Evolutionary conservation across 139 green algal species (phyloP), one percentile per base, ranked within the genome.

Genomic region (Prasinococcaceae sp.): DNA sequence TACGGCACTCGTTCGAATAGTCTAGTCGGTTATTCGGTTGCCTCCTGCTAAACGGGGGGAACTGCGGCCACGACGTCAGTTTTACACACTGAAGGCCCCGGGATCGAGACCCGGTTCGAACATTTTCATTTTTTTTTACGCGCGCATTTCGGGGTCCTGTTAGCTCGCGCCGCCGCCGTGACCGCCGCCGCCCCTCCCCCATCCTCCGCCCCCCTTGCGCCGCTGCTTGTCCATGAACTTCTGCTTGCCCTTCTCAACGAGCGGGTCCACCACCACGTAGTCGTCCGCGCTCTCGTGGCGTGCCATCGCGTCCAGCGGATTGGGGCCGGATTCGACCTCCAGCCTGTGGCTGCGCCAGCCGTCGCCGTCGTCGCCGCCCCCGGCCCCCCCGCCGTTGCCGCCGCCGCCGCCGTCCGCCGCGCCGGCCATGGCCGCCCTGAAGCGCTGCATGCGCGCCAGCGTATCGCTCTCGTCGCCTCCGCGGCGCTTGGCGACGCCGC

Each of bases 241-340:
- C 28, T 61, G 68, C 50, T 90, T 90, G 5, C 61, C 71, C 22
- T 67, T 67, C 40, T 85, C 73, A 23, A 82, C 62, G 48, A 88
- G 61, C 1, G 83, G 83, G 45, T 92, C 83, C 57, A 76, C 50
- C 35, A 88, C 83, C 37, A 82, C 65, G 25, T 88, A 87, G 51
- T 92, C 73, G 37, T 92, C 80, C 5, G 78, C 54, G 56, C 80
- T 72, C 3, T 85, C 72, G 16, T 50, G 67, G 19, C 75, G 61
- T 0, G 48, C 57, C 75, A 84, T 84, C 33, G 48, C 57, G 46
- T 79, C 79, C 30, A 54, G 43, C n/a, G 22, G 32, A 14, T 56
- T 49, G 19, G 36, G 29, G 10, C 66, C 55, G 30, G 73, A 73
- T 42, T 25, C 50, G 58, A 78, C 78, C 10, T 39, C n/a, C 12